Base-by-base conservation (phyloP, 352 stramenopile genomes). In the Pythium scleroteichum region DNA sequence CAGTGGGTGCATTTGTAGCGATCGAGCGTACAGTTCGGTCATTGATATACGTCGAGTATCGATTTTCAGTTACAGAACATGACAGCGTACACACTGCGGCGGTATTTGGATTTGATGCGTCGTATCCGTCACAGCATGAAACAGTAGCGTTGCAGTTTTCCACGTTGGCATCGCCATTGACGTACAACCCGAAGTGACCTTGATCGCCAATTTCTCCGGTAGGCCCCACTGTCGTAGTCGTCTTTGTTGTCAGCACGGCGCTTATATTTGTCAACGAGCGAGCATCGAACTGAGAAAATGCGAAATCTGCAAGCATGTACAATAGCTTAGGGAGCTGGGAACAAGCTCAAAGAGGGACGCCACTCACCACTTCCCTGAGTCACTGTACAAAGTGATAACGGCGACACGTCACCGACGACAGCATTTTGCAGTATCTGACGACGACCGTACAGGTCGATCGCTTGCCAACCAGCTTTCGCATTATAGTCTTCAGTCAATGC, bases 91-190 rank as follows among this genome's bases (percentile, higher is more conserved):
- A 89, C 19, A 62, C 27, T 24, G 53, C 49, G 27, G 42, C 19
- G 2, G 22, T 26, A 16, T 56, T 53, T 26, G 41, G 26, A 19
- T 42, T 59, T 29, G 35, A 35, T 1, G 45, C 17, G 53, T 80
- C 59, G 45, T 70, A 85, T n/a, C 69, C 64, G 46, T 95, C 94
- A 54, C 92, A 98, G 64, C 94, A 98, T 22, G 79, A 81, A 22
- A 67, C 60, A 1, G 87, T 95, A 0, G 74, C 72, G 57, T 98
- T 98, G 72, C 91, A 97, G 55, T 97, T 97, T 54, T 96, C 71
- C 29, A 98, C 74, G 45, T 97, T 83, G 0, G 92, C 73, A 52
- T 94, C 76, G 6, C 92, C 93, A 38, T 97, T 92, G 10, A 98
- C 69, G 48, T 87, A 78, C 24, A 98, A 64, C 1, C 93, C 94